These are phyloP conservation scores for Alternaria longipes DNA, from an alignment of 2,329 filamentous ascomycete genomes.

Conservation along the genomic window DNA sequence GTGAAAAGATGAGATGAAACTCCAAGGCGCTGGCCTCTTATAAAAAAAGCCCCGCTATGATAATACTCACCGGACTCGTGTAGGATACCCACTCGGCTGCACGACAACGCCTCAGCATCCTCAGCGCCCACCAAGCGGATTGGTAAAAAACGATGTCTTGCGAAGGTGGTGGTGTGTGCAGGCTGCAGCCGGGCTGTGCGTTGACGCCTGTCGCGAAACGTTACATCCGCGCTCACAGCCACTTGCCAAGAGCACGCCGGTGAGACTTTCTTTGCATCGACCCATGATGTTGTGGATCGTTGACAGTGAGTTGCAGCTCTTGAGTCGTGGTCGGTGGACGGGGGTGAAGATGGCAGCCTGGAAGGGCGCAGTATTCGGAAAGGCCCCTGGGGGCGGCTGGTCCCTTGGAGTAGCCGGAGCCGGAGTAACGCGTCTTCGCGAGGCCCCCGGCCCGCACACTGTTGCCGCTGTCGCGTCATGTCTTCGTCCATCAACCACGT, in stretches of 20 bases:
- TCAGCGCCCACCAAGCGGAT: not conserved
- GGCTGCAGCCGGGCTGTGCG: not conserved
- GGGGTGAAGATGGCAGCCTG: not conserved
- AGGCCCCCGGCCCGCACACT: no score
- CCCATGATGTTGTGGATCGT: not conserved
- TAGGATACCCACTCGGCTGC: not conserved
- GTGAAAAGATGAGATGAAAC: not conserved
- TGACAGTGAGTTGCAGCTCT: not conserved
- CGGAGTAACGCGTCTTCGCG: not conserved
- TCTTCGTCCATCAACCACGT: not conserved
- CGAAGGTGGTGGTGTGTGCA: no score
- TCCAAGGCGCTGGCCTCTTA: not conserved
- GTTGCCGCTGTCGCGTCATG: not conserved
- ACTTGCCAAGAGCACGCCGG: not conserved
- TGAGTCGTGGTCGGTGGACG: not conserved
- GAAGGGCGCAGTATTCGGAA: not conserved
- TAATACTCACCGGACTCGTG: not conserved
- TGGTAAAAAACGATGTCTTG: not conserved
- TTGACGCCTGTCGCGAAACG: not conserved
- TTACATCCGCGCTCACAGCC: not conserved
- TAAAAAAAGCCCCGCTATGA: not conserved
- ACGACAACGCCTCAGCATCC: not conserved
- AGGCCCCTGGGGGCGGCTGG: not conserved
- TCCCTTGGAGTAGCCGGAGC: not conserved
- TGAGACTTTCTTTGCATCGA: not conserved